These are phyloP conservation scores for Tricholoma sp. DNA, from an alignment of 768 basidiomycete genomes.

Conservation along the genomic window DNA sequence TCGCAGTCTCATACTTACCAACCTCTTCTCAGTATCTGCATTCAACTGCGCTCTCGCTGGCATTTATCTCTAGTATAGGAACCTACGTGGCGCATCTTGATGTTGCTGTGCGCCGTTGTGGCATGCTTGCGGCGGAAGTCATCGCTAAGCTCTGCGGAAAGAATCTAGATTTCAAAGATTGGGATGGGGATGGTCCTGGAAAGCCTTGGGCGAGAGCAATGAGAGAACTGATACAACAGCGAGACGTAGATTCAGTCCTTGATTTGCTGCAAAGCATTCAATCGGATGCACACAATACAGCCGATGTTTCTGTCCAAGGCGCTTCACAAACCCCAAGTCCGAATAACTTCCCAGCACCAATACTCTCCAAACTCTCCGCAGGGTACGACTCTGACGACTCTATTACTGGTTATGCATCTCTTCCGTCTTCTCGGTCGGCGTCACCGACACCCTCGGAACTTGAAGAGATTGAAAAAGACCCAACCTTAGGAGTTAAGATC, in stretches of 20 bases:
- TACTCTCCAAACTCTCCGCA: constrained; percentile 14
- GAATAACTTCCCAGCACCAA: constrained; percentile 15
- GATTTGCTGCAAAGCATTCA: constrained; percentile 7
- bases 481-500: constrained; percentile 64
- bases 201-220: constrained; percentile 61
- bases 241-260: constrained; percentile 47
- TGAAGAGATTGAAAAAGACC: constrained; percentile 81
- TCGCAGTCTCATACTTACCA: constrained; percentile 59
- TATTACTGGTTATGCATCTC: constrained; percentile 73
- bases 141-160: constrained; percentile 60
- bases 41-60: constrained; percentile 45
- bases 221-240: constrained; percentile 43
- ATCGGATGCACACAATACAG: not conserved
- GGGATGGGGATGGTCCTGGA: constrained; percentile 73
- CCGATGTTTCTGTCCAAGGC: not conserved
- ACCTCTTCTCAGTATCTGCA: constrained; percentile 39
- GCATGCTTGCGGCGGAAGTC: constrained; percentile 89
- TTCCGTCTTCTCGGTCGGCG: constrained; percentile 58
- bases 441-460: constrained; percentile 83
- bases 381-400: constrained; percentile 82
- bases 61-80: constrained; percentile 66
- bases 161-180: constrained; percentile 72
- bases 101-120: constrained; percentile 71
- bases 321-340: not conserved
- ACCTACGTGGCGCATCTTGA: constrained; percentile 79